These are phyloP conservation scores for Coprinopsis sp. DNA, from an alignment of 768 basidiomycete species.

Conservation along the genomic window DNA sequence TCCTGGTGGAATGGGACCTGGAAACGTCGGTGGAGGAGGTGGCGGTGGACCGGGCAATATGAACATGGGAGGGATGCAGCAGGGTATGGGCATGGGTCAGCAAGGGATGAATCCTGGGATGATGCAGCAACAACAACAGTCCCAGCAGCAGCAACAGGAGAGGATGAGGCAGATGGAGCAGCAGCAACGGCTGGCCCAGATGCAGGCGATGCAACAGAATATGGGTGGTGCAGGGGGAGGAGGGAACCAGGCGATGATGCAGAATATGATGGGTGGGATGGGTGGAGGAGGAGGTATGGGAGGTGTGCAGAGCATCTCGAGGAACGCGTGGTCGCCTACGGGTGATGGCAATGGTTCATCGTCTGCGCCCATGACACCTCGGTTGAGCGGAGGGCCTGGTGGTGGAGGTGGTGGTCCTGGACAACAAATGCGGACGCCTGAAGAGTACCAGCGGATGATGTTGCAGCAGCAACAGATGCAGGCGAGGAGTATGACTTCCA, in stretches of 20 bases:
- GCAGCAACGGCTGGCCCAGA: slow-evolving; percentile 34
- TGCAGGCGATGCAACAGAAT: slow-evolving; percentile 40
- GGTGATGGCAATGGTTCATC: slow-evolving; percentile 36
- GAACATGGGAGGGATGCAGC: slow-evolving; percentile 29
- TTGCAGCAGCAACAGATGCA: slow-evolving; percentile 38
- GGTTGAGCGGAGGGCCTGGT: slow-evolving; percentile 21
- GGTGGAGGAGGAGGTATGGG: slow-evolving; percentile 10
- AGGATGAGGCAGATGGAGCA: slow-evolving; percentile 34
- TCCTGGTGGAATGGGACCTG: not conserved
- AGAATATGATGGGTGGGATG: slow-evolving; percentile 15
- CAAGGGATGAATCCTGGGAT: too few species aligned
- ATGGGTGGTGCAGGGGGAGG: slow-evolving; percentile 30
- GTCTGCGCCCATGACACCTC: slow-evolving; percentile 47
- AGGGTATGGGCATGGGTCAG: slow-evolving; percentile 19
- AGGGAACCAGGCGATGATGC: slow-evolving; percentile 17
- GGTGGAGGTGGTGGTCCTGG: slow-evolving; percentile 5
- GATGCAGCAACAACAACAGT: slow-evolving; percentile 19
- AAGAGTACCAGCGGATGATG: slow-evolving; percentile 57
- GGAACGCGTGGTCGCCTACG: slow-evolving; percentile 72
- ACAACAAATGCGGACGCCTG: slow-evolving; percentile 23
- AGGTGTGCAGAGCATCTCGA: slow-evolving; percentile 64
- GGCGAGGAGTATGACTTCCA: slow-evolving; percentile 33
- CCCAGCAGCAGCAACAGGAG: slow-evolving; percentile 32
- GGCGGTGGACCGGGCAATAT: slow-evolving; percentile 13
- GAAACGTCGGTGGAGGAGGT: too few species aligned